Evolutionary conservation across 2,329 filamentous ascomycete species (phyloP), one percentile per base, ranked within the genome.

Genomic region (Thermothelomyces thermophilus): DNA sequence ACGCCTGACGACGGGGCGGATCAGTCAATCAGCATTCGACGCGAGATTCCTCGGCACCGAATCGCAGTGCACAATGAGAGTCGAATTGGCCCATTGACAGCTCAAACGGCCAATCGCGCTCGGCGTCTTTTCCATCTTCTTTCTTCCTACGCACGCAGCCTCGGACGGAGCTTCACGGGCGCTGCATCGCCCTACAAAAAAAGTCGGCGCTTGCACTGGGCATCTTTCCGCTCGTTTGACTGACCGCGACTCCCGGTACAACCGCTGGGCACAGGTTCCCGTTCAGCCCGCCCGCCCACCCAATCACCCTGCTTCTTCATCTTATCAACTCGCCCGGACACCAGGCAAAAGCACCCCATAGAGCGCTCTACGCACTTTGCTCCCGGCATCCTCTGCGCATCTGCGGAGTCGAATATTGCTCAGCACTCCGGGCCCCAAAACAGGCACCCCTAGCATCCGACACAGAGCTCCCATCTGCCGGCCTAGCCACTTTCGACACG

Each of bases 361-460:
- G 2, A 7, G 17, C 26, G 30, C 31, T 22, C 31, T 39, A 28
- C 28, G 40, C 48, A 39, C 40, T 24, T 34, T 45, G 39, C 46
- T 46, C 41, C 19, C 30, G 19, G 19, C 30, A 20, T 33, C 35
- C 36, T 46, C 40, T 37, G 40, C 48, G 43, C 54, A 44, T 52
- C 51, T 47, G 59, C 55, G 52, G 58, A 70, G 51, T 8, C 37
- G 76, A 72, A 68, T 82, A 50, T 59, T 79, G 79, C 80, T 76
- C 67, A 77, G 81, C 72, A 77, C 77, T 60, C 70, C 82, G 16
- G 16, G 7, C 13, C 6, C 13, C 16, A 5, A 84, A 68, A 70
- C 77, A n/a, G 57, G 69, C 74, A 63, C 72, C 77, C 60, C 77
- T 79, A 66, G 33, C 76, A 77, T 63, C 68, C 71, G 58, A 68